A percentile compares a stretch with the other conserved stretches of the same genome.
phyloP scores from a whole-genome alignment of 495 filamentous ascomycete species.

The Glarea lozoyensis region DNA sequence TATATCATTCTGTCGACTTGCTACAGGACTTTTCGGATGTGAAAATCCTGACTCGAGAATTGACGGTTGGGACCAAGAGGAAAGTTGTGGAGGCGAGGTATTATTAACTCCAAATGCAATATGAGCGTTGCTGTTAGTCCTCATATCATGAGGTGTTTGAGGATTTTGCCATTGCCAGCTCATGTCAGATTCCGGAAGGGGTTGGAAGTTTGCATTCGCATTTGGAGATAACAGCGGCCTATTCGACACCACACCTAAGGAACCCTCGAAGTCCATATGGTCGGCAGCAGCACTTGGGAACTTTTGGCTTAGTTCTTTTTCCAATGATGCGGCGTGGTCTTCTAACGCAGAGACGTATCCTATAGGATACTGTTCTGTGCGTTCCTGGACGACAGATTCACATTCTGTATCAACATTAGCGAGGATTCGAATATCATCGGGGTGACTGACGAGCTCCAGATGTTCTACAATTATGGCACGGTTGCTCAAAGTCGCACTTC shows the following conservation, averaged over 20 bases:
- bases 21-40: no score
- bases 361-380: neutral
- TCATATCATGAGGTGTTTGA: no score
- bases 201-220: neutral
- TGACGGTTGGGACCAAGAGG: no score
- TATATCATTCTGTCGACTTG: no score
- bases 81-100: no score
- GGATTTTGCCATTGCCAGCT: no score
- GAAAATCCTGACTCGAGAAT: no score
- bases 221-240: neutral
- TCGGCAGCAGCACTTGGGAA: neutral
- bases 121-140: no score
- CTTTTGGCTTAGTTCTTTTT: conserved; percentile 1
- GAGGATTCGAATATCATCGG: neutral
- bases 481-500: conserved; percentile 8
- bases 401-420: neutral
- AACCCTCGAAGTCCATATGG: conserved; percentile 1
- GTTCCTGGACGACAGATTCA: conserved; percentile 2
- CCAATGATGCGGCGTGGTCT: conserved; percentile 3
- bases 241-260: no score
- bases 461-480: conserved; percentile 5
- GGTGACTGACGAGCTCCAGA: conserved; percentile 1
- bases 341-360: conserved; percentile 6
- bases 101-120: no score
- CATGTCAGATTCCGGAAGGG: no score